Conservation (phyloP, 306 rosid species). For the Prunus padus region DNA sequence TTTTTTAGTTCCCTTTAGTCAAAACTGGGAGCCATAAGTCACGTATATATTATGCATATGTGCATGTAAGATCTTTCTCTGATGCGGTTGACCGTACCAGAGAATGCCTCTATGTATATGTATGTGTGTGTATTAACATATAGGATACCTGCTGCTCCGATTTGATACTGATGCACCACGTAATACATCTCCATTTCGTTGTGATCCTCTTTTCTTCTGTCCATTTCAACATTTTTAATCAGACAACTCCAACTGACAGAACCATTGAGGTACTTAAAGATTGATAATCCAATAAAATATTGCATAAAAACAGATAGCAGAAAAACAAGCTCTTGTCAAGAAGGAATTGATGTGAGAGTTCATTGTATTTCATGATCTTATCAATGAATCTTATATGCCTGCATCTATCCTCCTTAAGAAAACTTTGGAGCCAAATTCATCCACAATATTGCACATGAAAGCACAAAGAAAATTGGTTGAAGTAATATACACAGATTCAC, state of each 20-base stretch:
- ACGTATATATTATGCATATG: background rate
- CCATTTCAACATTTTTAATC: slow-evolving; percentile 31
- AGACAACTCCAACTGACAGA: slow-evolving; percentile 15
- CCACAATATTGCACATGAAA: background rate
- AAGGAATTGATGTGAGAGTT: background rate
- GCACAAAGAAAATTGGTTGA: background rate
- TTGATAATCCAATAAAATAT: slow-evolving; percentile 5
- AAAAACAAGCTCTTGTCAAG: slow-evolving; percentile 6
- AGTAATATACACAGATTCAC: background rate
- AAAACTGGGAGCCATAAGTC: slow-evolving; percentile 8
- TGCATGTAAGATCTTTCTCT: background rate
- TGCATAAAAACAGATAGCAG: background rate
- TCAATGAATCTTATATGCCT: background rate
- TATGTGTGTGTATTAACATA: background rate
- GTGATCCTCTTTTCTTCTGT: slow-evolving; percentile 76
- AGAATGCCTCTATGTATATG: background rate
- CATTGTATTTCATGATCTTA: background rate
- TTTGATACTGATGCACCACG: slow-evolving; percentile 51
- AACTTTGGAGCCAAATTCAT: background rate
- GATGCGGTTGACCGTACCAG: background rate
- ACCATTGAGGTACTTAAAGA: slow-evolving; percentile 24
- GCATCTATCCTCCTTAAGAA: background rate
- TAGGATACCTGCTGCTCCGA: slow-evolving; percentile 65
- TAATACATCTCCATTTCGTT: slow-evolving; percentile 49
- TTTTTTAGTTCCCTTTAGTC: slow-evolving; percentile 29